Conservation (phyloP, 2,329 filamentous ascomycete genomes). For the Corinectria fuckeliana region DNA sequence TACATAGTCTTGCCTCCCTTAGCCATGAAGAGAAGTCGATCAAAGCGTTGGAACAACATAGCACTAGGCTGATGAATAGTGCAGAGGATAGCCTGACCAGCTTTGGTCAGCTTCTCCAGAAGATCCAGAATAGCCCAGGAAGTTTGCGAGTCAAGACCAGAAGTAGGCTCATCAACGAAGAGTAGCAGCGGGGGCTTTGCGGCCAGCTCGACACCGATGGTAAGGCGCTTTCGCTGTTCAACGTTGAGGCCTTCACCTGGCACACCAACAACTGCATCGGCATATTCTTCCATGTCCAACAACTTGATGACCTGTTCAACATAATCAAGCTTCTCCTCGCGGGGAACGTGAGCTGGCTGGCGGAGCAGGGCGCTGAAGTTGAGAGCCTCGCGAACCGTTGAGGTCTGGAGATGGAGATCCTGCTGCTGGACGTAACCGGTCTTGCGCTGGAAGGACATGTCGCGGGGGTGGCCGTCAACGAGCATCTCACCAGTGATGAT, state of each 20-base stretch:
- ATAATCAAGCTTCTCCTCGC: slow-evolving; percentile 81
- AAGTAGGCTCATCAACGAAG: slow-evolving; percentile 95
- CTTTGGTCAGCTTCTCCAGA: slow-evolving; percentile 86
- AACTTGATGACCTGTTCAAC: slow-evolving; percentile 91
- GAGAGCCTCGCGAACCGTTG: slow-evolving; percentile 87
- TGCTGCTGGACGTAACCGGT: slow-evolving; percentile 94
- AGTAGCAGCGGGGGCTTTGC: slow-evolving; percentile 89
- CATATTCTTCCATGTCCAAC: slow-evolving; percentile 87
- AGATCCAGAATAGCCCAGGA: slow-evolving; percentile 91
- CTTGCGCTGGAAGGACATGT: slow-evolving; percentile 87
- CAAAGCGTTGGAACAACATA: slow-evolving; percentile 91
- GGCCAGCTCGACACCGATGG: slow-evolving; percentile 94
- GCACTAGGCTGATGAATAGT: slow-evolving; percentile 98
- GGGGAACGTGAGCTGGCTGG: slow-evolving; percentile 76
- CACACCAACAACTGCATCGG: slow-evolving; percentile 89
- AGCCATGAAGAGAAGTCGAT: slow-evolving; percentile 78
- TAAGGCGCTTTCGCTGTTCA: slow-evolving; percentile 77
- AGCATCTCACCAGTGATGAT: slow-evolving; percentile 86
- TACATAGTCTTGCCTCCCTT: slow-evolving; percentile 81
- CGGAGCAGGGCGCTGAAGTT: slow-evolving; percentile 85
- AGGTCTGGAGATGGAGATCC: slow-evolving; percentile 84
- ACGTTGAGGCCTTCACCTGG: slow-evolving; percentile 84
- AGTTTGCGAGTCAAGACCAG: slow-evolving; percentile 90
- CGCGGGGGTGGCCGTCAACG: slow-evolving; percentile 69
- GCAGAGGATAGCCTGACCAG: slow-evolving; percentile 91